Percentiles rank a stretch among this genome's conserved stretches.
Evolutionary conservation across 768 basidiomycete genomes (phyloP).

Genomic region (Macrocybe gigantea): DNA sequence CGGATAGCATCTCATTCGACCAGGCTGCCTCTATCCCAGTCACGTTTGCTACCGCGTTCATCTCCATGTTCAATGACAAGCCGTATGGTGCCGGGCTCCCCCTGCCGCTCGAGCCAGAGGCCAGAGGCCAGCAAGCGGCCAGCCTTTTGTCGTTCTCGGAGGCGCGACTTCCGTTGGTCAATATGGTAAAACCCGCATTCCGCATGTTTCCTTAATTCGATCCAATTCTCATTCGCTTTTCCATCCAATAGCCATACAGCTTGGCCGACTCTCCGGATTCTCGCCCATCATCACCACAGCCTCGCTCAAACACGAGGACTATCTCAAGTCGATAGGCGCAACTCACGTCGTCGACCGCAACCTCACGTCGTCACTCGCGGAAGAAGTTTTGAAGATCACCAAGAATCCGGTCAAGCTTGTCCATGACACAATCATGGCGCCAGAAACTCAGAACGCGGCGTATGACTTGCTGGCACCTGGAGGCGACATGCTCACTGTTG

Average conservation of each 20-base stretch:
- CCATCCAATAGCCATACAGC: constrained; percentile 24
- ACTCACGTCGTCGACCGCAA: constrained; percentile 29
- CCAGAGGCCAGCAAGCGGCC: constrained; percentile 21
- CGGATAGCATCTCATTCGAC: constrained; percentile 28
- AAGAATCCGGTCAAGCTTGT: constrained; percentile 14
- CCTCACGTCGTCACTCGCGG: constrained; percentile 9
- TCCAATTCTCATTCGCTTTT: neutral
- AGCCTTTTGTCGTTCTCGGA: constrained; percentile 24
- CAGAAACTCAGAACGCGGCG: constrained; percentile 17
- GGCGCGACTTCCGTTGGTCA: constrained; percentile 23
- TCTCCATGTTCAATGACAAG: constrained; percentile 24
- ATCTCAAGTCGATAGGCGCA: constrained; percentile 29
- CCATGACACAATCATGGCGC: constrained; percentile 19
- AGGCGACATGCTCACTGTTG: too few species aligned
- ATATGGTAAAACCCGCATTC: constrained; percentile 12
- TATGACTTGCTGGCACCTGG: constrained; percentile 23
- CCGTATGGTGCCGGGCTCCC: constrained; percentile 17
- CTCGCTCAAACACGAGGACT: constrained; percentile 24
- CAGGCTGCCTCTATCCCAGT: constrained; percentile 37
- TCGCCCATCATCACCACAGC: constrained; percentile 34
- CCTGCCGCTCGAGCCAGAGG: constrained; percentile 17
- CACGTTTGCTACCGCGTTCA: constrained; percentile 28
- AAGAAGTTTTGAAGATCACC: constrained; percentile 18
- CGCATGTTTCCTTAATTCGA: neutral
- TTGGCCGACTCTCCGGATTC: constrained; percentile 35